Conservation (phyloP, 2,329 filamentous ascomycete genomes). For the Neocucurbitaria cava region DNA sequence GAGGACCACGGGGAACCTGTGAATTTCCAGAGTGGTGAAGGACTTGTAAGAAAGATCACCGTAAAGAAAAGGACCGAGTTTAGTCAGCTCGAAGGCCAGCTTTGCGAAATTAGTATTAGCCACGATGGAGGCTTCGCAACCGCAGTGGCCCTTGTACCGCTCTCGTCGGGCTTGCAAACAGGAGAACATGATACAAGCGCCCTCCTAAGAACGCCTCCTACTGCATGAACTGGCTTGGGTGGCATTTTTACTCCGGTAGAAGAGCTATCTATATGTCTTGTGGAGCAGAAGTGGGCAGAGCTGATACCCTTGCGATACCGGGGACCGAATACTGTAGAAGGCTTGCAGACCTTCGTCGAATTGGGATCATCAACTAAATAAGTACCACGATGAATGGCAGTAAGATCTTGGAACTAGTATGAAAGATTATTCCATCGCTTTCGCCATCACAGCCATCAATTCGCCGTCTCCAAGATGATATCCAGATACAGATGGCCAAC, state of each 20-base stretch:
- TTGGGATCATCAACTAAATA: not conserved
- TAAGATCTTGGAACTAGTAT: too few species aligned
- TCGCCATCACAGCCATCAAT: too few species aligned
- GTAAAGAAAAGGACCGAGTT: conserved; percentile 1
- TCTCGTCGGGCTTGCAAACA: not conserved
- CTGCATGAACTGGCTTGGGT: not conserved
- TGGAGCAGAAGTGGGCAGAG: not conserved
- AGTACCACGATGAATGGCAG: too few species aligned
- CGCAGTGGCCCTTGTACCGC: conserved; percentile 68
- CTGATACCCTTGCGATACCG: not conserved
- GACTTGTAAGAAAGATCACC: not conserved
- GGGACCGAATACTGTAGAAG: not conserved
- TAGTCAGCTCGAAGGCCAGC: conserved; percentile 49
- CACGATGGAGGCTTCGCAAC: conserved; percentile 86
- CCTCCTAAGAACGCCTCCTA: not conserved
- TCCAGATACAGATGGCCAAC: too few species aligned
- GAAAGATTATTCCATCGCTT: too few species aligned
- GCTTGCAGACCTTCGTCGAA: not conserved
- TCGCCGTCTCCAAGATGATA: too few species aligned
- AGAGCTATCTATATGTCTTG: not conserved
- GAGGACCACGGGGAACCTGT: not conserved
- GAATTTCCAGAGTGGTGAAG: not conserved
- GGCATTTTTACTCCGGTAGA: not conserved
- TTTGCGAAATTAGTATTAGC: conserved; percentile 79
- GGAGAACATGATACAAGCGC: not conserved